phyloP scores from a whole-genome alignment of 495 filamentous ascomycete genomes.

The Neurospora tetrasperma region DNA sequence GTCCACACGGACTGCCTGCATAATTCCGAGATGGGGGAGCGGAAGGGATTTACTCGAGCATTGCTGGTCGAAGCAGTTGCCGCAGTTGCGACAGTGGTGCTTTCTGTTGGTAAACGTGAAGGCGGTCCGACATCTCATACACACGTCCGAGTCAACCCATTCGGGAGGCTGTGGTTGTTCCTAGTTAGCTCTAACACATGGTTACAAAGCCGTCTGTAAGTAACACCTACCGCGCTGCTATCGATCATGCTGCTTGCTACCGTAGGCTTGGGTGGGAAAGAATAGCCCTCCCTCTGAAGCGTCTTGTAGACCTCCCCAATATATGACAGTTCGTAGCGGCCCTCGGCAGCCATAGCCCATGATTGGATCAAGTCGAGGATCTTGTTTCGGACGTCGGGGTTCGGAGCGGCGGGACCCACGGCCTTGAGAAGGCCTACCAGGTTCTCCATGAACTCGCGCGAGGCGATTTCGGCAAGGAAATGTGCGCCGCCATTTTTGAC shows the following conservation, averaged over 20 bases:
- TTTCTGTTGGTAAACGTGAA: slow-evolving; percentile 98
- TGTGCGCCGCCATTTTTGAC: slow-evolving; percentile 98
- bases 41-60: slow-evolving; percentile 86
- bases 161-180: slow-evolving; percentile 58
- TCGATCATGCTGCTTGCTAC: slow-evolving; percentile 93
- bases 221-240: slow-evolving; percentile 73
- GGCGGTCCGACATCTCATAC: slow-evolving; percentile 90
- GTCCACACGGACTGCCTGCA: slow-evolving; percentile 88
- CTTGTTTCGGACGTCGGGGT: slow-evolving; percentile 75
- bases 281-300: slow-evolving; percentile 73
- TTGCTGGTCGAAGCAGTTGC: slow-evolving; percentile 88
- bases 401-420: slow-evolving; percentile 62
- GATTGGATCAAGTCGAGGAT: slow-evolving; percentile 88
- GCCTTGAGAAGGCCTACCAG: slow-evolving; percentile 79
- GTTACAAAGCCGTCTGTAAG: background rate
- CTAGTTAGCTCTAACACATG: background rate
- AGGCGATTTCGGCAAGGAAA: slow-evolving; percentile 89
- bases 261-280: slow-evolving; percentile 78
- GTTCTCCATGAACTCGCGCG: slow-evolving; percentile 97
- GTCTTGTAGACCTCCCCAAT: slow-evolving; percentile 76
- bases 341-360: slow-evolving; percentile 87
- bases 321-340: slow-evolving; percentile 72
- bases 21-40: slow-evolving; percentile 84
- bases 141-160: slow-evolving; percentile 96
- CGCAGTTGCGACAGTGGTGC: slow-evolving; percentile 95